These are phyloP conservation scores for Nemania sp. DNA, from an alignment of 2,329 filamentous ascomycete species.

Conservation along the genomic window DNA sequence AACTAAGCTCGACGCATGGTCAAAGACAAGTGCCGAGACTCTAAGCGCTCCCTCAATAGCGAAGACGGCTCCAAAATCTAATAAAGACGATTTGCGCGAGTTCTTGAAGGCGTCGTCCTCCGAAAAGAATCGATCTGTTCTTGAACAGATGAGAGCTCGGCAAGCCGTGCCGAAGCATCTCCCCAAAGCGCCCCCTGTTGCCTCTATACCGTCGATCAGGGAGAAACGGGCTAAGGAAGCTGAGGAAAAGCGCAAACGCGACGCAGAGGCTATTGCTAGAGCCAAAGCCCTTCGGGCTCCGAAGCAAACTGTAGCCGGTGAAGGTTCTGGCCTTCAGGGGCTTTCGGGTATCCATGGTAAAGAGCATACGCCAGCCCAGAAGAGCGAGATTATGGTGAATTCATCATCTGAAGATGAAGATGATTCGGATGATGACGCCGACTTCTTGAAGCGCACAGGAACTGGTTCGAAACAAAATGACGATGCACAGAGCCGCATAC, in stretches of 20 bases:
- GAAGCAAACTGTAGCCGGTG: conserved; percentile 71
- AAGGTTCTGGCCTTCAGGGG: conserved; percentile 81
- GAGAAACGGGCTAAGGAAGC: conserved; percentile 80
- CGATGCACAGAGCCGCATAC: conserved; percentile 60
- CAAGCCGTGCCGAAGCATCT: conserved; percentile 44
- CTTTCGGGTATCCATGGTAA: conserved; percentile 79
- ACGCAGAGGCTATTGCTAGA: conserved; percentile 77
- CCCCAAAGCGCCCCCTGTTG: conserved; percentile 53
- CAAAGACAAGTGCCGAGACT: conserved; percentile 61
- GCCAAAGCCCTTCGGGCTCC: conserved; percentile 71
- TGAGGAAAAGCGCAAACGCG: conserved; percentile 78
- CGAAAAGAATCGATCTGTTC: conserved; percentile 58
- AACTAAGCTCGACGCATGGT: conserved; percentile 71
- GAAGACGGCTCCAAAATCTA: conserved; percentile 50
- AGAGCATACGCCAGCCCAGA: conserved; percentile 75
- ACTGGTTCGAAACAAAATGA: conserved; percentile 62
- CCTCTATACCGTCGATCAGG: conserved; percentile 69
- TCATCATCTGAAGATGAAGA: conserved; percentile 81
- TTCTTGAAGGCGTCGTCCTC: conserved; percentile 59
- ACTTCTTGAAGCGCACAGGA: conserved; percentile 61
- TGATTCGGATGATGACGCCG: conserved; percentile 71
- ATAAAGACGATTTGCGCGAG: conserved; percentile 61
- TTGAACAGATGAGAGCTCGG: conserved; percentile 61
- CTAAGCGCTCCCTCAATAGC: conserved; percentile 39
- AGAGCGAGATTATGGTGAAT: conserved; percentile 91